A percentile compares a stretch with the other conserved stretches of the same genome.
Conservation (phyloP, 495 filamentous ascomycete species). For the Penicillium coprophilum region DNA sequence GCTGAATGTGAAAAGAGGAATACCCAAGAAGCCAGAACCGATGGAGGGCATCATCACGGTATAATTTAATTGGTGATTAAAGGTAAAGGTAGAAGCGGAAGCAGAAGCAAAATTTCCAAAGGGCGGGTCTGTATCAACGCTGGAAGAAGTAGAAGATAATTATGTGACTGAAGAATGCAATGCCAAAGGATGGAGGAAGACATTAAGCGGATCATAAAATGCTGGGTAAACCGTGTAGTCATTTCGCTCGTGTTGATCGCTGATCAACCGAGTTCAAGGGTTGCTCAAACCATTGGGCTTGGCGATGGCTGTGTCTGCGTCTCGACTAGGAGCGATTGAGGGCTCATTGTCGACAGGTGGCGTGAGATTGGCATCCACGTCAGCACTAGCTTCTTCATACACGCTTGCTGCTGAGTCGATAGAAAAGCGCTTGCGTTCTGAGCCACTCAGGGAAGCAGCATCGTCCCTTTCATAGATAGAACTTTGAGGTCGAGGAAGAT, state of each 20-base stretch:
- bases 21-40: not conserved
- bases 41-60: not conserved
- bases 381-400: conserved; percentile 28
- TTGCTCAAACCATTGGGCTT: conserved; percentile 1
- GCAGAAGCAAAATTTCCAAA: conserved; percentile 4
- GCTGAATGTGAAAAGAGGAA: conserved; percentile 4
- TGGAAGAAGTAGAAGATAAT: not conserved
- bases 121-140: conserved; percentile 11
- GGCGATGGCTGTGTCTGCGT: not conserved
- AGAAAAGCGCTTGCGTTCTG: conserved; percentile 17
- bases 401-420: conserved; percentile 26
- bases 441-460: conserved; percentile 8
- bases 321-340: conserved; percentile 1
- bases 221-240: conserved; percentile 18
- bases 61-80: not conserved
- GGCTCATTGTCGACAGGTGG: not conserved
- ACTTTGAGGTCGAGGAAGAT: conserved; percentile 10
- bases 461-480: conserved; percentile 12
- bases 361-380: not conserved
- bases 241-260: conserved; percentile 14
- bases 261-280: conserved; percentile 7
- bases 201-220: conserved; percentile 20
- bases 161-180: conserved; percentile 18
- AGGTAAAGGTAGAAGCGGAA: not conserved
- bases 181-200: conserved; percentile 13